Evolutionary conservation across 2,329 filamentous ascomycete species (phyloP).

Genomic region (Pleoardoris graminearum): DNA sequence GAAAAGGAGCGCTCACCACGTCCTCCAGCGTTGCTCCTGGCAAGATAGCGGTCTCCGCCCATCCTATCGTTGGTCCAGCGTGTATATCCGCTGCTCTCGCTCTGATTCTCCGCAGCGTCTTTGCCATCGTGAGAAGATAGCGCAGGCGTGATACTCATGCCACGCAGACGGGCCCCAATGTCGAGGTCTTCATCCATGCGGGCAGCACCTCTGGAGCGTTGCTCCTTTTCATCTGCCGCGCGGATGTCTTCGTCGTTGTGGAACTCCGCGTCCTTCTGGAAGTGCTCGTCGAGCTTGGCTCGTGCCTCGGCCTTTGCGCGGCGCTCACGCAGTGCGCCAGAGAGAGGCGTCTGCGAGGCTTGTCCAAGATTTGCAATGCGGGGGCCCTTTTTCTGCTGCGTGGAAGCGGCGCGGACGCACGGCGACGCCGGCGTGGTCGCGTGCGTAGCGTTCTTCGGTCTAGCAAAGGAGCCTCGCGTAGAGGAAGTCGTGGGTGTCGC

Average conservation of each 20-base stretch:
- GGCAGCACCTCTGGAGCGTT: background rate
- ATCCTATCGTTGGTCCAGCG: conserved; percentile 2
- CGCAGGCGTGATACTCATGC: conserved; percentile 18
- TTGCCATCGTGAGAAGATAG: background rate
- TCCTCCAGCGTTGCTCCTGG: background rate
- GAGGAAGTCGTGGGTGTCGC: too few relatives aligned
- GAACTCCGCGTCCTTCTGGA: background rate
- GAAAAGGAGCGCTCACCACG: background rate
- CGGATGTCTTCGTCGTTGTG: background rate
- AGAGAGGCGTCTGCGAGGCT: too few relatives aligned
- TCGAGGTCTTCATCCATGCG: background rate
- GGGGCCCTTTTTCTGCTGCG: too few relatives aligned
- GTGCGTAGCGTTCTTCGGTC: too few relatives aligned
- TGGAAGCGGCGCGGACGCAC: too few relatives aligned
- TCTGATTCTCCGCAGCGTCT: background rate
- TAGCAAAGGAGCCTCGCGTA: too few relatives aligned
- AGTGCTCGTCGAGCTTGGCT: background rate
- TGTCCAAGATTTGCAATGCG: too few relatives aligned
- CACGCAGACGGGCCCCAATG: background rate
- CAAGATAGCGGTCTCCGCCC: background rate
- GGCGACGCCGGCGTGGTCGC: too few relatives aligned
- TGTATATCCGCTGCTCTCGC: background rate
- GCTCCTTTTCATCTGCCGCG: conserved; percentile 3
- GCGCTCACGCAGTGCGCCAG: too few relatives aligned
- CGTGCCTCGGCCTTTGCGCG: background rate